Percentiles rank a stretch among this genome's conserved stretches.
Evolutionary conservation across 2,329 filamentous ascomycete species (phyloP).

Genomic region (Huntiella abstrusa): DNA sequence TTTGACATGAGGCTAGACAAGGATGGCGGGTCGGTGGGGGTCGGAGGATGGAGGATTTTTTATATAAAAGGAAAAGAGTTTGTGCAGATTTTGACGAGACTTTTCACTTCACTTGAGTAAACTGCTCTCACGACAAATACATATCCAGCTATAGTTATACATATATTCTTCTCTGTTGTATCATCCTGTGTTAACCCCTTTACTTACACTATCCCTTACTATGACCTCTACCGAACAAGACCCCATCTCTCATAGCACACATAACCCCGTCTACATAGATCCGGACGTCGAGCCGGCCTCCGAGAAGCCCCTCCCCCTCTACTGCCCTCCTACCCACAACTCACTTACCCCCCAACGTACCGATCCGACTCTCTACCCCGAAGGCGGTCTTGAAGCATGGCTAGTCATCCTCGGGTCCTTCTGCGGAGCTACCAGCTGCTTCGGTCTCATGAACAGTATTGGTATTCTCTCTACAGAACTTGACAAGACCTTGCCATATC

Average conservation of each 20-base stretch:
- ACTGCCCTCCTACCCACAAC: slow-evolving; percentile 4
- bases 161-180: not conserved
- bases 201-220: slow-evolving; percentile 4
- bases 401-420: slow-evolving; percentile 63
- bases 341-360: slow-evolving; percentile 10
- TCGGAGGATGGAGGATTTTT: no score
- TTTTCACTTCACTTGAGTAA: no score
- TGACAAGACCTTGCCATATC: slow-evolving; percentile 52
- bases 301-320: not conserved
- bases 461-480: slow-evolving; percentile 66
- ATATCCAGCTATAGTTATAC: not conserved
- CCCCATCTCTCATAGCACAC: not conserved
- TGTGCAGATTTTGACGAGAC: no score
- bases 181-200: not conserved
- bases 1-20: no score
- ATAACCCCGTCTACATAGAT: slow-evolving; percentile 1
- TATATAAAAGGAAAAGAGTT: no score
- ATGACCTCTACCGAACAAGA: slow-evolving; percentile 1
- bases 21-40: no score
- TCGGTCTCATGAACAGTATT: slow-evolving; percentile 57
- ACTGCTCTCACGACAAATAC: no score
- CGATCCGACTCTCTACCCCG: slow-evolving; percentile 17
- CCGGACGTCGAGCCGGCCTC: slow-evolving; percentile 3
- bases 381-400: slow-evolving; percentile 56
- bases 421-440: slow-evolving; percentile 47